phyloP scores from a whole-genome alignment of 2,329 filamentous ascomycete species.

The Diaporthe helianthi region DNA sequence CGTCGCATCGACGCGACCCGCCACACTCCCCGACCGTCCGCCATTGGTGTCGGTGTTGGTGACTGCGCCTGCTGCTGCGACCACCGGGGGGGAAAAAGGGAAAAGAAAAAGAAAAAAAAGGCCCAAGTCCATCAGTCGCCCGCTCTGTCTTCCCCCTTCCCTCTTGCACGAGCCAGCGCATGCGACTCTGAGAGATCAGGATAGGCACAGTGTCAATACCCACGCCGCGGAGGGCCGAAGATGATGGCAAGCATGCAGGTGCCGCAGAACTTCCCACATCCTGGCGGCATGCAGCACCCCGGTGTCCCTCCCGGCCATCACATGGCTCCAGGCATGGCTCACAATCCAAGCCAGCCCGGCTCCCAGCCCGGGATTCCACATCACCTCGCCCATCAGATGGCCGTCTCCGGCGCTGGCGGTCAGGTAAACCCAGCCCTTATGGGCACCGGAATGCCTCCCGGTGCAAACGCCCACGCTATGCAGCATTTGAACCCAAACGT shows the following conservation, averaged over 20 bases:
- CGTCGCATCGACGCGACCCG: constrained; percentile 31
- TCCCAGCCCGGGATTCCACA: constrained; percentile 71
- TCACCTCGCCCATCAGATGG: constrained; percentile 72
- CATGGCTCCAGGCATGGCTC: constrained; percentile 67
- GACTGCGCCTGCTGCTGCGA: constrained; percentile 17
- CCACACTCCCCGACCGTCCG: constrained; percentile 18
- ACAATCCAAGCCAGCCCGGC: constrained; percentile 74
- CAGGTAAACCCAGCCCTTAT: constrained; percentile 80
- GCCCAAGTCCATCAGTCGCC: constrained; percentile 11
- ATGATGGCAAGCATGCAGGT: constrained; percentile 73
- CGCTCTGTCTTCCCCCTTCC: neutral
- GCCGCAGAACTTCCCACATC: constrained; percentile 68
- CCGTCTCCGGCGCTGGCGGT: constrained; percentile 73
- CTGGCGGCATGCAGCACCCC: constrained; percentile 74
- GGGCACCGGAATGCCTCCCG: constrained; percentile 71
- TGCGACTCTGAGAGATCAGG: constrained; percentile 54
- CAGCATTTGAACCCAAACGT: constrained; percentile 71
- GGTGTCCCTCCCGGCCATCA: constrained; percentile 71
- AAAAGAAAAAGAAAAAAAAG: constrained; percentile 7
- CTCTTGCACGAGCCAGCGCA: constrained; percentile 45
- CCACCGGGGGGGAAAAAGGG: too few species aligned
- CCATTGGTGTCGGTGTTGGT: constrained; percentile 27
- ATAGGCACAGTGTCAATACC: constrained; percentile 59
- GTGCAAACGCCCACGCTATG: constrained; percentile 73
- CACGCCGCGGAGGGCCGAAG: constrained; percentile 65